These are phyloP conservation scores for Candida bentonensis DNA, from an alignment of 805 yeast genomes.

Conservation along the genomic window DNA sequence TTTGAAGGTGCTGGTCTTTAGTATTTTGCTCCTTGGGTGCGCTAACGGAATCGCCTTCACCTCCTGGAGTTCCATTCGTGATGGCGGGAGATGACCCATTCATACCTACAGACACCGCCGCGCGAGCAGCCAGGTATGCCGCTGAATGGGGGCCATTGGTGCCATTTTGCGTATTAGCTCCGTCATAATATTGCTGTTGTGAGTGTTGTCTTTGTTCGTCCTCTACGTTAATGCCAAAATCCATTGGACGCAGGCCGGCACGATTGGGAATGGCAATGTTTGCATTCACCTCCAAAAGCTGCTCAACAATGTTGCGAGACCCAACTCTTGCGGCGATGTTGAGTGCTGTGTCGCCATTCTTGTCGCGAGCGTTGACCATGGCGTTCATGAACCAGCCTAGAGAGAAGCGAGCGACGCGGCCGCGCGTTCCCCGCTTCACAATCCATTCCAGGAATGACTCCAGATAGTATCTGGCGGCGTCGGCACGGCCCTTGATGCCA, in stretches of 20 bases:
- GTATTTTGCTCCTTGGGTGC: constrained; percentile 3
- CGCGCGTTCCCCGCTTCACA: constrained; percentile 36
- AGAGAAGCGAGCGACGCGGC: constrained; percentile 33
- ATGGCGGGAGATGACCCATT: not conserved
- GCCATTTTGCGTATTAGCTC: not conserved
- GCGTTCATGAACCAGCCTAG: constrained; percentile 48
- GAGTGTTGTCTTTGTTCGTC: not conserved
- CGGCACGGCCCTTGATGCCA: constrained; percentile 58
- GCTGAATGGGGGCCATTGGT: not conserved
- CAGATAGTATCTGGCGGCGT: constrained; percentile 59
- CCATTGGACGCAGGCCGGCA: constrained; percentile 74
- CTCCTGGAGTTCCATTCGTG: not conserved
- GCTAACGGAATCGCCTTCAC: not conserved
- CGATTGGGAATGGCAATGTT: constrained; percentile 66
- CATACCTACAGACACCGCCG: not conserved
- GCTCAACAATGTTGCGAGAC: constrained; percentile 64
- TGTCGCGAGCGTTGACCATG: constrained; percentile 78
- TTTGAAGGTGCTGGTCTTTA: constrained; percentile 25
- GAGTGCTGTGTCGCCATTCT: constrained; percentile 88
- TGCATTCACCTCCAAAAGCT: constrained; percentile 78
- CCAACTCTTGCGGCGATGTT: constrained; percentile 88
- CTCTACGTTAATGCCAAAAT: constrained; percentile 50
- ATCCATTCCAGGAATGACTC: constrained; percentile 68
- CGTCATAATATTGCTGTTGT: not conserved
- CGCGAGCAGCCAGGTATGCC: not conserved